Evolutionary conservation across 2,329 filamentous ascomycete species (phyloP), one percentile per base, ranked within the genome.

Genomic region (Penicillium sp.): DNA sequence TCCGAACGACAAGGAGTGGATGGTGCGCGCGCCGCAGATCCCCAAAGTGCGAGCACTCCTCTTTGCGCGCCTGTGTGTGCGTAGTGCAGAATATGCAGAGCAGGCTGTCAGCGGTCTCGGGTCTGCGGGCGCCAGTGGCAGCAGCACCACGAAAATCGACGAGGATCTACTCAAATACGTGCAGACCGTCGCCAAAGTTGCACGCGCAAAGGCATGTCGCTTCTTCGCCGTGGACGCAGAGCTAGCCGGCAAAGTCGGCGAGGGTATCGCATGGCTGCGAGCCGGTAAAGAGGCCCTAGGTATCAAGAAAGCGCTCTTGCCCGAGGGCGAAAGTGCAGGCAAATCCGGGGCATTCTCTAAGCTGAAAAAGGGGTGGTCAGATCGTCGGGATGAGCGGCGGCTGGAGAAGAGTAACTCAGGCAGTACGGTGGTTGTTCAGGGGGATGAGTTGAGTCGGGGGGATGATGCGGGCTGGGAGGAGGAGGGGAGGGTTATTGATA

Each of bases 161-260:
- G 81, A 86, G 0, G 83, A 82, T 8, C 71, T 97, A 21, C 63
- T 88, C 1, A 83, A 81, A 47, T 97, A 97, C 65, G 78, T 89
- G 1, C 85, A 89, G 20, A 89, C 94, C 62, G 72, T 97, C 20
- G 80, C 85, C 16, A 81, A 85, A 51, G 90, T 89, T 0, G 86
- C 90, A 43, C 83, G 90, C 52, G 93, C 89, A 21, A 91, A 91
- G 63, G 91, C 92, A 0, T 96, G 91, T 66, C 83, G 94, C 1
- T 96, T 97, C 69, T 87, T 97, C 56, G 94, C 87, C 0, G 87
- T 97, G 50, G 91, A 97, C 69, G 89, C 92, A 1, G 94, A 99
- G 66, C 70, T 91, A 11, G 84, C 85, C 1, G 90, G 89, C 0
- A 86, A 93, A 71, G 89, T 88, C 0, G 94, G 92, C 1, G 87